A percentile compares a stretch with the other conserved stretches of the same genome.
Evolutionary conservation across 805 yeast species (phyloP).

Genomic region (Danielozyma ontarioensis): DNA sequence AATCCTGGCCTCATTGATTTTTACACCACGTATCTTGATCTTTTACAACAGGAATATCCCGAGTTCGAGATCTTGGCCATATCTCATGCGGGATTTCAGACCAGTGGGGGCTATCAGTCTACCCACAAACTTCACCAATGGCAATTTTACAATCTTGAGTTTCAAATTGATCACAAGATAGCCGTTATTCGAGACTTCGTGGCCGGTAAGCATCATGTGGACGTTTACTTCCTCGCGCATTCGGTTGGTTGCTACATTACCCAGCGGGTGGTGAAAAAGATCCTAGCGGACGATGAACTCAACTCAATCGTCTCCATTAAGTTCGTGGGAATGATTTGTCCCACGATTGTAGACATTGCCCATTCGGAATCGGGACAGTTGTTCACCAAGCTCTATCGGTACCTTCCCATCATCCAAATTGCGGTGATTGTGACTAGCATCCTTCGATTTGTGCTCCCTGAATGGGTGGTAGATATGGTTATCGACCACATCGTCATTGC

Average conservation of each 20-base stretch:
- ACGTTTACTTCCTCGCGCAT: conserved; percentile 55
- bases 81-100: conserved; percentile 59
- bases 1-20: conserved; percentile 71
- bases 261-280: conserved; percentile 43
- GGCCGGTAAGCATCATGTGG: conserved; percentile 13
- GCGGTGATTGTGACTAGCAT: conserved; percentile 19
- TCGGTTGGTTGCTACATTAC: conserved; percentile 66
- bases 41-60: conserved; percentile 38
- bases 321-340: conserved; percentile 61
- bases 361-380: conserved; percentile 29
- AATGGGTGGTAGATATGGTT: conserved; percentile 13
- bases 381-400: conserved; percentile 18
- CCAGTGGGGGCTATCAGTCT: conserved; percentile 22
- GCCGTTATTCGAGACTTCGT: conserved; percentile 39
- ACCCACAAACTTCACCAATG: conserved; percentile 7
- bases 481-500: conserved; percentile 21
- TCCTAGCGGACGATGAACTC: conserved; percentile 19
- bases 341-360: conserved; percentile 64
- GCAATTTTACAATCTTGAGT: conserved; percentile 38
- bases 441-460: conserved; percentile 29
- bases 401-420: conserved; percentile 22
- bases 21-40: conserved; percentile 50
- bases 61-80: conserved; percentile 50
- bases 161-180: conserved; percentile 56
- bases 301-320: conserved; percentile 23